Evolutionary conservation across 495 filamentous ascomycete genomes (phyloP).

Genomic region (Xylaria nigripes): DNA sequence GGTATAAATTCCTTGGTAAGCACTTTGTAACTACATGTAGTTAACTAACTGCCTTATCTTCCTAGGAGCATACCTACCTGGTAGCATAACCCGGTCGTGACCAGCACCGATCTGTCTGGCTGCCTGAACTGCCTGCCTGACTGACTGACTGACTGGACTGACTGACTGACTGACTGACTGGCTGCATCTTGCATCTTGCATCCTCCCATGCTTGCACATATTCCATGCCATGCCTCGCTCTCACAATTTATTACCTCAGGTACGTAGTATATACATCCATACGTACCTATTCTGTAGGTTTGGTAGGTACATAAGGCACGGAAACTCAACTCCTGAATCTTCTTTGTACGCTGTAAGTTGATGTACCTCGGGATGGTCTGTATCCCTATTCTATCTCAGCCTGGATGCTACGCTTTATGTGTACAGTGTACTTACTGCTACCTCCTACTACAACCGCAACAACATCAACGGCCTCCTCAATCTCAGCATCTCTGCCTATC

Average conservation of each 20-base stretch:
- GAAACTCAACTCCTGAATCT: too few species aligned
- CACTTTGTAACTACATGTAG: too few species aligned
- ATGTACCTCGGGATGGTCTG: too few species aligned
- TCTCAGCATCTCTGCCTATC: neutral
- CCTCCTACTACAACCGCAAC: neutral
- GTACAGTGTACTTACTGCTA: neutral
- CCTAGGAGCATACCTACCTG: too few species aligned
- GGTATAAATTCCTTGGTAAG: too few species aligned
- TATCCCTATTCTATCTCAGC: neutral
- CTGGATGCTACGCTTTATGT: neutral
- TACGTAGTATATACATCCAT: too few species aligned
- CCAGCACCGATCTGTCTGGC: neutral
- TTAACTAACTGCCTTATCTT: too few species aligned
- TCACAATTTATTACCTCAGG: neutral
- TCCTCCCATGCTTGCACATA: neutral
- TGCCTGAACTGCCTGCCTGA: neutral
- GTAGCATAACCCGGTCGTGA: neutral
- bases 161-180: neutral
- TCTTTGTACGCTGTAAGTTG: too few species aligned
- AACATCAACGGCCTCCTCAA: neutral
- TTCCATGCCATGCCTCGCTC: neutral
- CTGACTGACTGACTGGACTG: neutral
- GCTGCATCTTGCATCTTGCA: neutral
- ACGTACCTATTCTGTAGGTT: neutral
- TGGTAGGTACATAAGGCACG: too few species aligned